Percentiles rank a stretch among this genome's conserved stretches.
These are phyloP conservation scores for Yamadazyma siamensis DNA, from an alignment of 1,139 yeast species.

Conservation along the genomic window DNA sequence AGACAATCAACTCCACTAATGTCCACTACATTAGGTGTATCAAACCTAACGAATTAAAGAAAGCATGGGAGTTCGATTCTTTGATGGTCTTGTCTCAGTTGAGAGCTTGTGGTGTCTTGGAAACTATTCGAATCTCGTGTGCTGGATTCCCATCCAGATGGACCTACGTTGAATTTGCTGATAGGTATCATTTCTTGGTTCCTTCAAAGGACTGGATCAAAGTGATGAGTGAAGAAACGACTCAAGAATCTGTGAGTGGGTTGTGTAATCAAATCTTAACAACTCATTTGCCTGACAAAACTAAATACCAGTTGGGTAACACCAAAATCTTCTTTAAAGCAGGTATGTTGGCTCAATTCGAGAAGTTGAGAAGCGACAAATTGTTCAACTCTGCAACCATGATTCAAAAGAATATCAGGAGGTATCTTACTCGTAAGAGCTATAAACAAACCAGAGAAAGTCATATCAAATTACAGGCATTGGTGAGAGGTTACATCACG, in stretches of 20 bases:
- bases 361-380: constrained; percentile 78
- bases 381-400: constrained; percentile 73
- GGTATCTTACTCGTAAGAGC: constrained; percentile 57
- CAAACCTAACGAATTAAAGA: constrained; percentile 91
- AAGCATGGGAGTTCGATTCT: constrained; percentile 95
- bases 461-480: constrained; percentile 56
- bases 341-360: constrained; percentile 91
- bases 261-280: constrained; percentile 68
- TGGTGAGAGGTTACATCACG: constrained; percentile 59
- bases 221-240: constrained; percentile 53
- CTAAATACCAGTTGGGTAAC: constrained; percentile 80
- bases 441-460: constrained; percentile 57
- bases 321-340: constrained; percentile 95
- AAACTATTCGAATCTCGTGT: constrained; percentile 93
- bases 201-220: constrained; percentile 68
- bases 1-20: constrained; percentile 87
- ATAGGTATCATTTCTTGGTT: constrained; percentile 79
- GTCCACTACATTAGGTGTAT: constrained; percentile 97
- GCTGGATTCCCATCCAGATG: constrained; percentile 98
- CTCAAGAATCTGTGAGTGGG: constrained; percentile 55
- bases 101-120: constrained; percentile 98
- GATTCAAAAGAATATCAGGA: constrained; percentile 83
- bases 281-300: constrained; percentile 57
- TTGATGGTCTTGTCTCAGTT: constrained; percentile 93
- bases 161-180: constrained; percentile 92